Conservation (phyloP, 2,329 filamentous ascomycete species). For the Neofusicoccum kwambonambiense region DNA sequence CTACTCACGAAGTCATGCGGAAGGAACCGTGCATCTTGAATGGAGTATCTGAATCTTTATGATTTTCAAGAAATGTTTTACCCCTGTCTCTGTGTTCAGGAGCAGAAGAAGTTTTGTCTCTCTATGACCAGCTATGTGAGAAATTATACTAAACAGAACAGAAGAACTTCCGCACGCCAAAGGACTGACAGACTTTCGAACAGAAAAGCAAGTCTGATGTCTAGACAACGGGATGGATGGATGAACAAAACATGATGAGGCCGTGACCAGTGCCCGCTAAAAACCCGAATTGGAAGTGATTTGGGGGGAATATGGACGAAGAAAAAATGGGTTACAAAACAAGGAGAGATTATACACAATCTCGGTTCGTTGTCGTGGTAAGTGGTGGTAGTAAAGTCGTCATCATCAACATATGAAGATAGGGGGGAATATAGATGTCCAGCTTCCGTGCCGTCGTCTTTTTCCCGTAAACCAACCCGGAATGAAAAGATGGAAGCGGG, state of each 20-base stretch:
- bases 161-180: not conserved
- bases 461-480: not conserved
- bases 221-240: not conserved
- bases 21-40: too few relatives aligned
- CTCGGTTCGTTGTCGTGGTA: not conserved
- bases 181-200: not conserved
- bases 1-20: too few relatives aligned
- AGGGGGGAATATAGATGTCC: not conserved
- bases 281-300: not conserved
- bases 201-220: not conserved
- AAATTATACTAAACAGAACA: not conserved
- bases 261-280: not conserved
- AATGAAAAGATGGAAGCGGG: not conserved
- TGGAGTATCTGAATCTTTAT: not conserved
- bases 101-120: not conserved
- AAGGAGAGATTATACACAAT: slow-evolving; percentile 6
- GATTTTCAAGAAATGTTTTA: not conserved
- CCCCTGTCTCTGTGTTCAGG: not conserved
- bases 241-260: not conserved
- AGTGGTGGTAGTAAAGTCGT: not conserved
- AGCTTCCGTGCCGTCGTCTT: not conserved
- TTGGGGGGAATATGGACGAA: not conserved
- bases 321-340: not conserved
- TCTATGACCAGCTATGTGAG: not conserved
- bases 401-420: not conserved